Base-by-base conservation (phyloP, 495 filamentous ascomycete genomes). In the Tuber calosporum region DNA sequence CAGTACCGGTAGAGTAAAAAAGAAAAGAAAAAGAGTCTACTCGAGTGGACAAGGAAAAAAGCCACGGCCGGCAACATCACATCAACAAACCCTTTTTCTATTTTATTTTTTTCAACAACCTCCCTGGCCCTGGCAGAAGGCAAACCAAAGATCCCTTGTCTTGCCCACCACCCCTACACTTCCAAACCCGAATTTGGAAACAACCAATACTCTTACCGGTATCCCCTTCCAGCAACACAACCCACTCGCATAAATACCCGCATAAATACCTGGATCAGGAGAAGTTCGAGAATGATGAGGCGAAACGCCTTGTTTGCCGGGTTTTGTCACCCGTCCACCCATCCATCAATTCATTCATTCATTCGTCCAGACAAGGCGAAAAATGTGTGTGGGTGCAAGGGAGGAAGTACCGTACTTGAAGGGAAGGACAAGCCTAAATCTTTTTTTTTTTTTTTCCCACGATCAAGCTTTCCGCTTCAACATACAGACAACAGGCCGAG, bases 291-390 rank as follows among this genome's bases (percentile, higher is more conserved):
- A 72, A 72, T 62, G 22, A 26, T 53, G 34, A 76, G 72, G 67
- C 72, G 72, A 76, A 76, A 77, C 76, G 42, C 72, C 66, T n/a
- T 73, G 67, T 70, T 70, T 30, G 43, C 74, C 74, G 71, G 45
- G n/a, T 30, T 34, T 15, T 26, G 9, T n/a, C n/a, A n/a, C n/a
- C n/a, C n/a, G n/a, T n/a, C n/a, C n/a, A n/a, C n/a, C 22, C 7
- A 7, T 45, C 43, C 43, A 45, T 45, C 8, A 19, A 45, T 30
- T 45, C 42, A 41, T 45, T 45, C 42, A 20, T 45, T 20, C 42
- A 45, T 53, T 34, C 53, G 6, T 62, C 53, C 48, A 11, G n/a
- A 11, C 8, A 26, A 58, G 48, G n/a, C 48, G n/a, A 62, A 34
- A 30, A 62, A 34, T 15, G 15, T 1, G 53, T 30, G 53, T 15